phyloP scores from a whole-genome alignment of 2,329 filamentous ascomycete genomes.

The Hypoxylon sp. region DNA sequence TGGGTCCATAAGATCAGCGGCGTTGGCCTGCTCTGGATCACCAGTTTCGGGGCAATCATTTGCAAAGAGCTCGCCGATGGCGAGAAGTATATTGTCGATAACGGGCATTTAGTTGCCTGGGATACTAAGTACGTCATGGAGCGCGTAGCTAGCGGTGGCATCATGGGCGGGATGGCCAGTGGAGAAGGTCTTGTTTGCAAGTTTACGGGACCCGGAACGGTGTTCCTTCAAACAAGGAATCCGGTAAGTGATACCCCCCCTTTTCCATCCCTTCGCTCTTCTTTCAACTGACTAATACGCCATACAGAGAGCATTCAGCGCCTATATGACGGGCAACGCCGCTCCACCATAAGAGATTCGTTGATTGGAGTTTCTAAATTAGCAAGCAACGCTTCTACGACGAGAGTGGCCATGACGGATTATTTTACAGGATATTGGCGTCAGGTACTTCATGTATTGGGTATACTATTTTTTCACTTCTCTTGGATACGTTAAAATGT shows the following conservation, averaged over 20 bases:
- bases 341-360: constrained; percentile 51
- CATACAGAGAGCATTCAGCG: constrained; percentile 65
- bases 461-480: constrained; percentile 18
- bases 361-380: background rate
- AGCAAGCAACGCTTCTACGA: background rate
- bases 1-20: constrained; percentile 92
- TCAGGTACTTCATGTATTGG: constrained; percentile 7
- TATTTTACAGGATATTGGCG: constrained; percentile 5
- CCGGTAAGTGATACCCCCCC: constrained; percentile 65
- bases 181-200: constrained; percentile 94
- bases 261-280: background rate
- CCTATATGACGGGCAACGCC: constrained; percentile 66
- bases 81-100: constrained; percentile 93
- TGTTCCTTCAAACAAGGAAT: constrained; percentile 95
- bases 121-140: constrained; percentile 95
- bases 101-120: constrained; percentile 95
- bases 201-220: constrained; percentile 90
- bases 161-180: constrained; percentile 88
- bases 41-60: constrained; percentile 95
- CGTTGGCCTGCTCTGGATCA: constrained; percentile 86
- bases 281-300: constrained; percentile 27
- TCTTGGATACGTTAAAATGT: constrained; percentile 9
- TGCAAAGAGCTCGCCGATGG: constrained; percentile 83
- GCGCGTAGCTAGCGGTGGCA: constrained; percentile 88
- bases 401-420: background rate